A percentile compares a stretch with the other conserved stretches of the same genome.
Evolutionary conservation across 2,329 filamentous ascomycete species (phyloP).

Genomic region (Cercospora beticola): DNA sequence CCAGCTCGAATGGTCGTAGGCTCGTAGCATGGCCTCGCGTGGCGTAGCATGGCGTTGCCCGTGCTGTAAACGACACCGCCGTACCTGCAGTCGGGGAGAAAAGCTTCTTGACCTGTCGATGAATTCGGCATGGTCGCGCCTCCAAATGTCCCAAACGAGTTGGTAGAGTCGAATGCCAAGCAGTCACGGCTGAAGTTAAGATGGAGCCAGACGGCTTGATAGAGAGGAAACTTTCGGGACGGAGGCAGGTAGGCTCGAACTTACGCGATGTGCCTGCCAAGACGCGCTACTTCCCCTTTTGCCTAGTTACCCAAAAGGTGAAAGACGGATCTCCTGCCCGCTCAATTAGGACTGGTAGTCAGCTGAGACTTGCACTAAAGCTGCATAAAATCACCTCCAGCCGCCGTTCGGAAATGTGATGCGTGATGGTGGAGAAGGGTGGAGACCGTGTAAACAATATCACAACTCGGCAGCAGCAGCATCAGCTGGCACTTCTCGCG

Average conservation of each 20-base stretch:
- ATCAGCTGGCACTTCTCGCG: background rate
- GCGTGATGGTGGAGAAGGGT: background rate
- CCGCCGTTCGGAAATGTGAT: background rate
- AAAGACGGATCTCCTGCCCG: background rate
- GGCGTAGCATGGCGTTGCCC: constrained; percentile 1
- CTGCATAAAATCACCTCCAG: background rate
- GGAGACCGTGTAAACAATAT: background rate
- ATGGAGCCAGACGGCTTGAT: background rate
- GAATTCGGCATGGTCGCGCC: background rate
- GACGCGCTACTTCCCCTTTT: background rate
- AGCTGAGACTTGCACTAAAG: background rate
- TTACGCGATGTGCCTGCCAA: background rate
- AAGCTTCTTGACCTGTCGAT: background rate
- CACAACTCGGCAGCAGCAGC: background rate
- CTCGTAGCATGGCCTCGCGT: background rate
- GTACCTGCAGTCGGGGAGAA: background rate
- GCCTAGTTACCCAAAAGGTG: background rate
- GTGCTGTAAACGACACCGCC: constrained; percentile 1
- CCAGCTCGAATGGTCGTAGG: background rate
- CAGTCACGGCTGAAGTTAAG: background rate
- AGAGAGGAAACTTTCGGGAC: background rate
- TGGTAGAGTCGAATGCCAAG: background rate
- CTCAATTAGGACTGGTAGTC: background rate
- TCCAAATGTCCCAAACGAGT: background rate
- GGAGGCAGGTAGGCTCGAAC: background rate